Evolutionary conservation across 2,329 filamentous ascomycete genomes (phyloP).

Genomic region (Xylariales sp.): DNA sequence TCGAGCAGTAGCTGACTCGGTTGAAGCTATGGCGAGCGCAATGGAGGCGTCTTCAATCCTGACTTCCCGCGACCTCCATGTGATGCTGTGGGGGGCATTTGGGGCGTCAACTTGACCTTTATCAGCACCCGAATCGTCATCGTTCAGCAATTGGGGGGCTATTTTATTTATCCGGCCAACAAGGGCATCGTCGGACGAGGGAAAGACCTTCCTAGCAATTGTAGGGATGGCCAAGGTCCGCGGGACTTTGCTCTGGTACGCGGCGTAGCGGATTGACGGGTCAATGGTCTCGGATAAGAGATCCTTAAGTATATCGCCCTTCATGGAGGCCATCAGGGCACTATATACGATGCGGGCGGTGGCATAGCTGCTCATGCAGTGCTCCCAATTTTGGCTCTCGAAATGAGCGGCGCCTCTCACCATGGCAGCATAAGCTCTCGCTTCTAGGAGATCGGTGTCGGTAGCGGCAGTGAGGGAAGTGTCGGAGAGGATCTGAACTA

Average conservation of each 20-base stretch:
- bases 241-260: slow-evolving; percentile 89
- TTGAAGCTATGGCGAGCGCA: slow-evolving; percentile 81
- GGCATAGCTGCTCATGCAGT: slow-evolving; percentile 80
- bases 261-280: slow-evolving; percentile 92
- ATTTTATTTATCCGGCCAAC: slow-evolving; percentile 76
- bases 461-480: slow-evolving; percentile 72
- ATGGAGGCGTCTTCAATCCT: slow-evolving; percentile 94
- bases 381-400: slow-evolving; percentile 88
- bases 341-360: slow-evolving; percentile 85
- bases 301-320: slow-evolving; percentile 86
- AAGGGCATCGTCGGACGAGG: slow-evolving; percentile 70
- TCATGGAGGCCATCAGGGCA: slow-evolving; percentile 72
- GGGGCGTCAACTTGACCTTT: slow-evolving; percentile 62
- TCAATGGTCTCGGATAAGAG: slow-evolving; percentile 87
- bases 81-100: slow-evolving; percentile 77
- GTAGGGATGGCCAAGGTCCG: slow-evolving; percentile 83
- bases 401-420: slow-evolving; percentile 82
- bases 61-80: slow-evolving; percentile 87
- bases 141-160: slow-evolving; percentile 74
- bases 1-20: slow-evolving; percentile 65
- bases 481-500: slow-evolving; percentile 75
- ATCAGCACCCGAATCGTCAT: slow-evolving; percentile 62
- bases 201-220: slow-evolving; percentile 84
- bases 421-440: slow-evolving; percentile 82
- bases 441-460: slow-evolving; percentile 81